phyloP scores from a whole-genome alignment of 2,329 filamentous ascomycete genomes.

The Hypoxylon rubiginosum region DNA sequence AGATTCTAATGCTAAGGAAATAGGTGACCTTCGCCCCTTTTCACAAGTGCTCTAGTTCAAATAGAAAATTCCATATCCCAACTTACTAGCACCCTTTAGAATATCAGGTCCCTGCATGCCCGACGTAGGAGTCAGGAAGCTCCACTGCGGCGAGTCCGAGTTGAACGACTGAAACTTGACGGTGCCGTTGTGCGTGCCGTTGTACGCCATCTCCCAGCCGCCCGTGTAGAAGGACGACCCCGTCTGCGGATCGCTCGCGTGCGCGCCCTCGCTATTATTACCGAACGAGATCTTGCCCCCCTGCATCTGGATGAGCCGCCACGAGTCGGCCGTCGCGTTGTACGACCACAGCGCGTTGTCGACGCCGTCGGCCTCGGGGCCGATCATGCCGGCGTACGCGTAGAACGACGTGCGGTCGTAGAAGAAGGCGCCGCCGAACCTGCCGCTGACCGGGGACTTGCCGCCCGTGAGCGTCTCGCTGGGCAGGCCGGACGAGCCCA shows the following conservation, averaged over 20 bases:
- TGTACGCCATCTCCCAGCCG: slow-evolving; percentile 25
- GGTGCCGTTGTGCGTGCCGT: slow-evolving; percentile 34
- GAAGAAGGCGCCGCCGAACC: slow-evolving; percentile 31
- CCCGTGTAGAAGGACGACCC: slow-evolving; percentile 39
- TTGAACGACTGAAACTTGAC: slow-evolving; percentile 36
- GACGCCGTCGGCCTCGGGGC: slow-evolving; percentile 16
- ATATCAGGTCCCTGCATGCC: slow-evolving; percentile 34
- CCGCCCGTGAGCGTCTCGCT: slow-evolving; percentile 22
- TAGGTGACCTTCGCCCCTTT: not conserved
- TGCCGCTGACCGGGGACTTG: slow-evolving; percentile 8
- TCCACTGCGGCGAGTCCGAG: slow-evolving; percentile 22
- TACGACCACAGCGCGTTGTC: slow-evolving; percentile 37
- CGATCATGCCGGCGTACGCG: slow-evolving; percentile 30
- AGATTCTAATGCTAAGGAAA: too few relatives aligned
- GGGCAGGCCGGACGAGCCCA: slow-evolving; percentile 30
- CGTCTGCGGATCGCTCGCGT: slow-evolving; percentile 34
- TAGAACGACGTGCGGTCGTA: slow-evolving; percentile 39
- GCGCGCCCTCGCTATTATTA: slow-evolving; percentile 7
- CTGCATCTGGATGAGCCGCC: slow-evolving; percentile 21
- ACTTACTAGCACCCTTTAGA: slow-evolving; percentile 34
- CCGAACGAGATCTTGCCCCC: slow-evolving; percentile 27
- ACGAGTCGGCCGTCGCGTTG: slow-evolving; percentile 28
- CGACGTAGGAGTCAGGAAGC: slow-evolving; percentile 20
- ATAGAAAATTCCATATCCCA: too few relatives aligned
- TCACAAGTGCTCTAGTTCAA: too few relatives aligned